These are phyloP conservation scores for Colletotrichum musae DNA, from an alignment of 2,329 filamentous ascomycete species.

Conservation along the genomic window DNA sequence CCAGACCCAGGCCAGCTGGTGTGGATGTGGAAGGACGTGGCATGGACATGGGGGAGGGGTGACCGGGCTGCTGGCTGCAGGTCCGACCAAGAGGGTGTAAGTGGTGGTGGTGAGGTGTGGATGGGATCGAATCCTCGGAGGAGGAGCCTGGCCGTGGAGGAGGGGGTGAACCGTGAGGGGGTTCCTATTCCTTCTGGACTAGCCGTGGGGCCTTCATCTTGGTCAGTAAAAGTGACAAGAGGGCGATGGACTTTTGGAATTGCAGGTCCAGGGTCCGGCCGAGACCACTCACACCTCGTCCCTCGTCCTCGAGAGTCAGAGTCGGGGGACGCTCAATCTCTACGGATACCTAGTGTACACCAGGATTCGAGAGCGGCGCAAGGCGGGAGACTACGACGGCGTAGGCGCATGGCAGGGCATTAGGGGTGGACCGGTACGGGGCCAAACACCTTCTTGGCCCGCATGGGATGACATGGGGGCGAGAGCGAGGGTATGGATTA, in stretches of 20 bases:
- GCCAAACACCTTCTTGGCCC: slow-evolving; percentile 37
- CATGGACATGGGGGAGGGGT: slow-evolving; percentile 18
- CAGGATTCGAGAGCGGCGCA: background rate
- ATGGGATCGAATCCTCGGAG: slow-evolving; percentile 37
- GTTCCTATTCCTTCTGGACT: slow-evolving; percentile 17
- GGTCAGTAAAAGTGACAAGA: slow-evolving; percentile 6
- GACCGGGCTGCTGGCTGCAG: background rate
- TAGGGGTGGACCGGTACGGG: slow-evolving; percentile 29
- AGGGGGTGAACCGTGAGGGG: background rate
- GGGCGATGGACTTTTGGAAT: slow-evolving; percentile 29
- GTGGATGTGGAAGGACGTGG: slow-evolving; percentile 7
- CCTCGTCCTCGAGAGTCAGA: background rate
- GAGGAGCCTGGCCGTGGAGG: slow-evolving; percentile 2
- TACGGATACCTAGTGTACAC: too few relatives aligned
- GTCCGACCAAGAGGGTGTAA: too few relatives aligned
- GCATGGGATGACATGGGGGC: slow-evolving; percentile 29
- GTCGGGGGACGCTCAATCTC: background rate
- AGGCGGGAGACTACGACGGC: slow-evolving; percentile 2
- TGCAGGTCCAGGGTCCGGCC: slow-evolving; percentile 33
- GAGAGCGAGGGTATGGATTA: background rate
- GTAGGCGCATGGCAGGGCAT: slow-evolving; percentile 32
- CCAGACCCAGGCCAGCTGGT: slow-evolving; percentile 5
- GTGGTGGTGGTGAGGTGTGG: slow-evolving; percentile 18
- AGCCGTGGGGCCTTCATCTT: slow-evolving; percentile 39
- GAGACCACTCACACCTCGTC: slow-evolving; percentile 25